Percentiles rank a stretch among this genome's conserved stretches.
These are phyloP conservation scores for Alternaria sp. DNA, from an alignment of 2,329 filamentous ascomycete species.

Conservation along the genomic window DNA sequence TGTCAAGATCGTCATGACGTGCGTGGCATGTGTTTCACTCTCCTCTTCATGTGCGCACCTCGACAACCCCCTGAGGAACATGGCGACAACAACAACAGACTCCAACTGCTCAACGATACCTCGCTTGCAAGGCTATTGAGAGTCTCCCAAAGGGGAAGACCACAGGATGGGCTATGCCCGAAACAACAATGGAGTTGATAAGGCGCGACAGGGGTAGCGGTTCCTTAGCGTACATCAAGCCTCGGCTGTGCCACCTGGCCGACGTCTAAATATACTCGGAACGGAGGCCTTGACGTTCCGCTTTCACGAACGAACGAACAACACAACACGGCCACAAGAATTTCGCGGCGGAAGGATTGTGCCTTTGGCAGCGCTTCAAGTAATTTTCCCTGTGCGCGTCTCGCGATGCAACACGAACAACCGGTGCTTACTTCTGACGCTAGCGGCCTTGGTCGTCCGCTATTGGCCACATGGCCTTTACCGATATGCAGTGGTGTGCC, in stretches of 20 bases:
- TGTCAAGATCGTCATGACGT: slow-evolving; percentile 14
- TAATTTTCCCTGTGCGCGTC: background rate
- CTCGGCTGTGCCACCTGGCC: background rate
- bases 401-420: background rate
- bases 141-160: background rate
- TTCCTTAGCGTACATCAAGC: background rate
- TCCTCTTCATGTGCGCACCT: slow-evolving; percentile 3
- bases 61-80: background rate
- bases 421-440: background rate
- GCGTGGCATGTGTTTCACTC: slow-evolving; percentile 13
- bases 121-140: background rate
- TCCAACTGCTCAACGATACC: background rate
- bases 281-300: background rate
- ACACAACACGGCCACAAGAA: background rate
- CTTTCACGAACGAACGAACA: background rate
- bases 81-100: background rate
- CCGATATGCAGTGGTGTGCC: background rate
- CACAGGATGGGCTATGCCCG: background rate
- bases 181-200: slow-evolving; percentile 15
- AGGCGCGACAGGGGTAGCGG: slow-evolving; percentile 10
- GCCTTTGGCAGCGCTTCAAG: background rate
- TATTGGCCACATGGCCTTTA: background rate
- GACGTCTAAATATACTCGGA: background rate
- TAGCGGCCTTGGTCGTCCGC: background rate
- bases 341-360: background rate